phyloP scores from a whole-genome alignment of 805 yeast genomes.

The Blastobotrys muscicola region DNA sequence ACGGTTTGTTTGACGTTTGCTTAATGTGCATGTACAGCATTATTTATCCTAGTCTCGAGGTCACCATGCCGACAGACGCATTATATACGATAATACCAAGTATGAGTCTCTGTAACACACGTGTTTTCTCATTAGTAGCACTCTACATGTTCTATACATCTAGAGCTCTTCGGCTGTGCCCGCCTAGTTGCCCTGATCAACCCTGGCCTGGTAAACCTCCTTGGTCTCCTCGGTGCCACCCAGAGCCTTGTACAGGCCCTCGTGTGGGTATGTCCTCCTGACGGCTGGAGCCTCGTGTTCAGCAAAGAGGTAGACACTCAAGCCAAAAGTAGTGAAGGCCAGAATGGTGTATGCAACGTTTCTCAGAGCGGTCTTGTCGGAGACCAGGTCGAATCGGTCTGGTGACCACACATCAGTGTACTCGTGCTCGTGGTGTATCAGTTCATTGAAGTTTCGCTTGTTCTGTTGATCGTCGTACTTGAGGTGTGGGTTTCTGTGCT shows the following conservation, averaged over 20 bases:
- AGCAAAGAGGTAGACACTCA: constrained; percentile 39
- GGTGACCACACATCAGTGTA: constrained; percentile 81
- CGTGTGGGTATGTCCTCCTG: constrained; percentile 66
- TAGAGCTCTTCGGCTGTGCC: too few species aligned
- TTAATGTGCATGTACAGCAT: too few species aligned
- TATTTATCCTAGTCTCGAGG: too few species aligned
- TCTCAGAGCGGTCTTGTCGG: constrained; percentile 50
- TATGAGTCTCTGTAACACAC: too few species aligned
- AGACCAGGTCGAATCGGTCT: constrained; percentile 53
- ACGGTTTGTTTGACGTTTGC: too few species aligned
- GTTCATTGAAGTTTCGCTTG: constrained; percentile 69
- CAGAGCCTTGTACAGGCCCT: constrained; percentile 63
- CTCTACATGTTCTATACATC: too few species aligned
- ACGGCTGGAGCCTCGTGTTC: constrained; percentile 63
- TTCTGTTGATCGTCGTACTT: constrained; percentile 74
- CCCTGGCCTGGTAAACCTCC: constrained; percentile 22
- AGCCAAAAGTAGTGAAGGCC: constrained; percentile 33
- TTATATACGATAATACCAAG: too few species aligned
- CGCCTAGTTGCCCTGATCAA: constrained; percentile 6
- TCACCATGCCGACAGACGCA: too few species aligned
- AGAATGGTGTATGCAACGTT: constrained; percentile 50
- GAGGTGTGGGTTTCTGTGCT: constrained; percentile 57
- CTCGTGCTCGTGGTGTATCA: constrained; percentile 42
- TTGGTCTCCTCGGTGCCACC: constrained; percentile 42
- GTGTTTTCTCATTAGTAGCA: too few species aligned